Base-by-base conservation (phyloP, 2,329 filamentous ascomycete genomes). In the Mycosphaerelloides madeirae region DNA sequence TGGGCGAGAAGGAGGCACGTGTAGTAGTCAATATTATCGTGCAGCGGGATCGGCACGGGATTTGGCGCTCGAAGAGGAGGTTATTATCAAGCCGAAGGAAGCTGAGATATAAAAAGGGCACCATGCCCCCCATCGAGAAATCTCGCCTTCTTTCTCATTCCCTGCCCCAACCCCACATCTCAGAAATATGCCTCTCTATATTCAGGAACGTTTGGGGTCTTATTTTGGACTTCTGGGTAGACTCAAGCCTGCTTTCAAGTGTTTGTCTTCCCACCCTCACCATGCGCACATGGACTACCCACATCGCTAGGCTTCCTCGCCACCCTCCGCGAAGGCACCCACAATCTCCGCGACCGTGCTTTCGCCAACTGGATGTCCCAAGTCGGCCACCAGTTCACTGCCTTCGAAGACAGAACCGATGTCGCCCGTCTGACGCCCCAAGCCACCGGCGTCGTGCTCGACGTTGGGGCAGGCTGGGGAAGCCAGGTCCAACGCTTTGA, bases 1-100 rank as follows among this genome's bases (percentile, higher is more conserved):
- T 54, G 49, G 52, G 49, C 52, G 18, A 50, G 52, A 22, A 47
- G 49, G 20, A 45, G 52, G 39, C 52, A 54, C 46, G 52, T 54
- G 5, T 54, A 41, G 35, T 25, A 5, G 22, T 6, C 9, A 25
- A 9, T 25, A n/a, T n/a, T n/a, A n/a, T 25, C 22, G 9, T 25
- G 22, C 22, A 25, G 22, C 22, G 22, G n/a, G 22, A 25, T 25
- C 22, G 22, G 22, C 22, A 25, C 22, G 22, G 22, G 22, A 9
- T 25, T n/a, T n/a, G n/a, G 9, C 22, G 22, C 22, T 6, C 22
- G 22, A 25, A 25, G 6, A 9, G 9, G 22, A 25, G 22, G 9
- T n/a, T n/a, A n/a, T n/a, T 25, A 25, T 25, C 22, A 25, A 25
- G 22, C 22, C 9, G 22, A 25, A 25, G 22, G 22, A 25, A 25